Percentiles rank a stretch among this genome's conserved stretches.
Evolutionary conservation across 78 protist genomes (phyloP).

Genomic region (Guillardia theta): DNA sequence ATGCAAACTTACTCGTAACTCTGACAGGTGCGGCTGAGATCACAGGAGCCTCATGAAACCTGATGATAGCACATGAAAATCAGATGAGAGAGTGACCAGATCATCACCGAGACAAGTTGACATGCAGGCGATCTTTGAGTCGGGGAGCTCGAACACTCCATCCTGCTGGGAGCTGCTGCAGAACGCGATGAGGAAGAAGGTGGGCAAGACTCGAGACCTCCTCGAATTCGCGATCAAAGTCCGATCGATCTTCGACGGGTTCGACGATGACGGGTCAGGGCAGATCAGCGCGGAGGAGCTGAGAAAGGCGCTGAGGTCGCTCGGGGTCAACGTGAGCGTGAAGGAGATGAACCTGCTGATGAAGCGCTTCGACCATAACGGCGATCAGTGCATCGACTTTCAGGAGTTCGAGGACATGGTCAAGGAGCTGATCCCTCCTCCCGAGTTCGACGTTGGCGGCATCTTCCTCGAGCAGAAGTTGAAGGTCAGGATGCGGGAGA

Average conservation of each 20-base stretch:
- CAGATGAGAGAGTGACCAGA: too few relatives aligned
- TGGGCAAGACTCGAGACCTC: background rate
- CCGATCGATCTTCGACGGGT: background rate
- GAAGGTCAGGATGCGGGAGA: background rate
- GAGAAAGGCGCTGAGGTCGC: background rate
- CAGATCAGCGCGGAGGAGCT: background rate
- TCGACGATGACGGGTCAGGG: background rate
- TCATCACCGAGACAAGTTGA: too few relatives aligned
- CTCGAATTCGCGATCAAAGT: background rate
- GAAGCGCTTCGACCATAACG: background rate
- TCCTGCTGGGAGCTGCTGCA: background rate
- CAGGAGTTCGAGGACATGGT: background rate
- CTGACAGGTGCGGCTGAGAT: too few relatives aligned
- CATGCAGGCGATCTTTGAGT: too few relatives aligned
- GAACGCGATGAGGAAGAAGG: background rate
- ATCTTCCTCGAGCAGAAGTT: background rate
- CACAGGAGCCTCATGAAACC: too few relatives aligned
- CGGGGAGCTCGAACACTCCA: too few relatives aligned
- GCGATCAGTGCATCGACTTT: background rate
- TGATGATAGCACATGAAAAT: too few relatives aligned
- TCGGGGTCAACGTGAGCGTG: background rate
- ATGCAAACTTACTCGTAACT: too few relatives aligned
- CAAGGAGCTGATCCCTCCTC: background rate
- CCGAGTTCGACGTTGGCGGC: background rate
- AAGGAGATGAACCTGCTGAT: background rate